Conservation (phyloP, 176 grass and related monocot species). For the barley (Hordeum vulgare) region DNA sequence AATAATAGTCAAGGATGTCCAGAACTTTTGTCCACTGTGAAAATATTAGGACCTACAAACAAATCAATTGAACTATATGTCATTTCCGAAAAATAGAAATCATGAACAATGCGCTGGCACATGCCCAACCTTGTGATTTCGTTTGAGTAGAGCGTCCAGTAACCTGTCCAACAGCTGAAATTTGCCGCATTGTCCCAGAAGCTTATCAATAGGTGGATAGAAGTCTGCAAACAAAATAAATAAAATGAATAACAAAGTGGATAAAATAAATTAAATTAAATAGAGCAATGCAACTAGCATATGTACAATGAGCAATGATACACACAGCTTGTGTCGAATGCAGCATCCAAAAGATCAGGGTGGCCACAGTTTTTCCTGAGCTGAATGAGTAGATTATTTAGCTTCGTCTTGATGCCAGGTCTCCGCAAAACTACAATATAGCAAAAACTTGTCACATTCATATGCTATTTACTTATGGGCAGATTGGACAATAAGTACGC, state of each 20-base stretch:
- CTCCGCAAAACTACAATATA: constrained; percentile 38
- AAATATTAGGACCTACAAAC: constrained; percentile 83
- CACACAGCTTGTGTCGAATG: constrained; percentile 43
- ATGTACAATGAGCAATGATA: not conserved
- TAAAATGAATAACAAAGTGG: not conserved
- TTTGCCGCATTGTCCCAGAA: constrained; percentile 78
- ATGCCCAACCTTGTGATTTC: constrained; percentile 67
- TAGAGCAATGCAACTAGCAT: not conserved
- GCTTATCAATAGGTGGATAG: constrained; percentile 76
- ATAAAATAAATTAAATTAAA: not conserved
- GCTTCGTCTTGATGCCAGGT: constrained; percentile 58
- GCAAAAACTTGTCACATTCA: constrained; percentile 7
- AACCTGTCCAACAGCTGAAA: constrained; percentile 75
- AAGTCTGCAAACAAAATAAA: constrained; percentile 28
- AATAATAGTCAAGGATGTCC: constrained; percentile 83
- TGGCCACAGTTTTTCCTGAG: constrained; percentile 84
- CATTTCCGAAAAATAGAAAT: not conserved
- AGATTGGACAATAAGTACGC: not conserved
- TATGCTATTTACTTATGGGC: not conserved
- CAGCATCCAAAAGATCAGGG: constrained; percentile 86
- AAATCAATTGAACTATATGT: constrained; percentile 15
- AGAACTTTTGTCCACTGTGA: constrained; percentile 95
- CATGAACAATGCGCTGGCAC: not conserved
- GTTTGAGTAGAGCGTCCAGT: constrained; percentile 48
- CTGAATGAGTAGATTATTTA: constrained; percentile 77